Evolutionary conservation across 176 grass and related monocot genomes (phyloP).

Genomic region (Cymbopogon citratus): DNA sequence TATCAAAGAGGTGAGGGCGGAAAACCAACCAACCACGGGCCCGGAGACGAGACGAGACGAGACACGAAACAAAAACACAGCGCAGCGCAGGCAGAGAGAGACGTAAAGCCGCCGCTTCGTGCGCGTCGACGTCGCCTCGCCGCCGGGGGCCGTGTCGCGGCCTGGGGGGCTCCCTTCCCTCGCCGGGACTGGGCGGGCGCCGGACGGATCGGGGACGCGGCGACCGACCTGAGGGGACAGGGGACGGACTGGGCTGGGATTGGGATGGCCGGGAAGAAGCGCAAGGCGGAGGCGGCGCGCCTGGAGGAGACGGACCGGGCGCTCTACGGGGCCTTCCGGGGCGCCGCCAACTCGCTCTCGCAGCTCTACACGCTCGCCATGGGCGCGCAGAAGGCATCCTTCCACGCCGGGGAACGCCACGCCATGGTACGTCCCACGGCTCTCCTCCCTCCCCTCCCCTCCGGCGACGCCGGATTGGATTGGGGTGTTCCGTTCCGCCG

Average conservation of each 20-base stretch:
- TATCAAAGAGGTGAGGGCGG: neutral
- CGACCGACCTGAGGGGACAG: neutral
- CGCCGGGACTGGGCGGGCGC: neutral
- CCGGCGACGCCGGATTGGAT: neutral
- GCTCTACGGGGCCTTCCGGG: constrained; percentile 55
- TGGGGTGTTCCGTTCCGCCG: neutral
- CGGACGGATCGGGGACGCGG: neutral
- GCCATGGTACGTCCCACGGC: constrained; percentile 36
- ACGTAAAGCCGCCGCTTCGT: constrained; percentile 49
- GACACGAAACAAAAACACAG: neutral
- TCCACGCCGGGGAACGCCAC: constrained; percentile 68
- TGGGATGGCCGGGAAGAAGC: constrained; percentile 51
- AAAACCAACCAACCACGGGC: neutral
- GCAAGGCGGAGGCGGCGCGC: constrained; percentile 60
- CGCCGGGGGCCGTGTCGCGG: neutral
- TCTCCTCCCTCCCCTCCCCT: too few species aligned
- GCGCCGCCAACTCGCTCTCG: constrained; percentile 67
- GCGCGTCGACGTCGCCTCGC: constrained; percentile 32
- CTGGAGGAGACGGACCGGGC: constrained; percentile 78
- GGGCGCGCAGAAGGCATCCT: constrained; percentile 62
- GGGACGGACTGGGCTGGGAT: neutral
- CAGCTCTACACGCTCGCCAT: constrained; percentile 68
- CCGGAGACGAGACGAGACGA: neutral
- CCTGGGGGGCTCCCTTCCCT: neutral
- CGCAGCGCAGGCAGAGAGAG: neutral